These are phyloP conservation scores for Suhomyces prunicola DNA, from an alignment of 805 yeast species.

Conservation along the genomic window DNA sequence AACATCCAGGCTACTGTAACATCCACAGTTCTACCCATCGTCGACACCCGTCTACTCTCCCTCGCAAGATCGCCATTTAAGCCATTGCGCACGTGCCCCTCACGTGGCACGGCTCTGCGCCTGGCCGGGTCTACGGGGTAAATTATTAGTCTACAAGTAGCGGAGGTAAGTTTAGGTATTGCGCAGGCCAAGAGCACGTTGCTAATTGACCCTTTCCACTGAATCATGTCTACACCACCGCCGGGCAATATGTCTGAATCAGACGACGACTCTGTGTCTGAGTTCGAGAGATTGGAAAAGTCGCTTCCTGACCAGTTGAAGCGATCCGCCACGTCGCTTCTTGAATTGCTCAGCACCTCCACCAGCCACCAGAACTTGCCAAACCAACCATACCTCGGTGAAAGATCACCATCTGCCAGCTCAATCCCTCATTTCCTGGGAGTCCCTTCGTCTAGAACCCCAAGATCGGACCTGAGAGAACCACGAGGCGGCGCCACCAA, in stretches of 20 bases:
- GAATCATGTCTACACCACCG: conserved; percentile 6
- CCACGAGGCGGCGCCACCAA: background rate
- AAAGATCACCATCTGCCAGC: background rate
- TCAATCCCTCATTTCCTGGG: background rate
- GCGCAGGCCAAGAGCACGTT: too few species aligned
- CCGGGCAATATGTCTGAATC: conserved; percentile 8
- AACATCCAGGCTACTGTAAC: too few species aligned
- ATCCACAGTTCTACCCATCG: too few species aligned
- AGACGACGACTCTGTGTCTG: conserved; percentile 28
- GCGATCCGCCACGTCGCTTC: conserved; percentile 36
- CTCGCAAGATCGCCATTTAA: too few species aligned
- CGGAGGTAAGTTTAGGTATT: too few species aligned
- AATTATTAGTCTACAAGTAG: too few species aligned
- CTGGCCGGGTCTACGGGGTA: too few species aligned
- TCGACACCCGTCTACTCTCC: too few species aligned
- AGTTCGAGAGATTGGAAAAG: conserved; percentile 42
- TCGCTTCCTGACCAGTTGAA: conserved; percentile 40
- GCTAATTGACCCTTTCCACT: too few species aligned
- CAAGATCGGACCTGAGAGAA: conserved; percentile 6
- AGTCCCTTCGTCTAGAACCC: conserved; percentile 24
- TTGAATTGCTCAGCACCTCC: conserved; percentile 25
- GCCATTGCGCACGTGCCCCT: too few species aligned
- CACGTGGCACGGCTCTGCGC: too few species aligned
- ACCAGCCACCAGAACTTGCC: background rate
- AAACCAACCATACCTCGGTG: background rate